phyloP scores from a whole-genome alignment of 202 grass and related monocot genomes.

The Brachypodium distachyon region DNA sequence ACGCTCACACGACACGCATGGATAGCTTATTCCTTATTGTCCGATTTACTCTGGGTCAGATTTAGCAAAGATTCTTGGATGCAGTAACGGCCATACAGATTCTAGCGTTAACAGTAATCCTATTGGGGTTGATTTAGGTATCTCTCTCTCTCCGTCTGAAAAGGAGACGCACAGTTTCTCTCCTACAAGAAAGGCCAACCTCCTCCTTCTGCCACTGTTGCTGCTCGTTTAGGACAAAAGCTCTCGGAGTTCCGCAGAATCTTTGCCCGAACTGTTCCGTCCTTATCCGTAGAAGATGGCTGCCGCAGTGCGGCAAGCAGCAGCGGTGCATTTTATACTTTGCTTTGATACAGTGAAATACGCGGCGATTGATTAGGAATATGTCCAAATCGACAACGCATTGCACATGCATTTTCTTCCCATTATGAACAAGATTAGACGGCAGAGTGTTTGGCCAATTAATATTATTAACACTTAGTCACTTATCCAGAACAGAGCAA shows the following conservation, averaged over 20 bases:
- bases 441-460: slow-evolving; percentile 8
- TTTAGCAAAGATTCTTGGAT: neutral
- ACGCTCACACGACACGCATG: neutral
- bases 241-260: neutral
- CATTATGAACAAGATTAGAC: neutral
- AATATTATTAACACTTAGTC: no score
- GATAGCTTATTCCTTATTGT: neutral
- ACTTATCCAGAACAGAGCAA: neutral
- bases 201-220: neutral
- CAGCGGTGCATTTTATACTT: neutral
- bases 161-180: neutral
- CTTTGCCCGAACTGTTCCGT: neutral
- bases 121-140: neutral
- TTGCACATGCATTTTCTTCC: neutral
- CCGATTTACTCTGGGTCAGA: neutral
- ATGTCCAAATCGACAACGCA: slow-evolving; percentile 10
- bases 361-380: neutral
- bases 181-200: neutral
- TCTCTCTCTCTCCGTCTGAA: neutral
- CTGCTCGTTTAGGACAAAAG: neutral
- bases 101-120: neutral
- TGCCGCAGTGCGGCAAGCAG: neutral
- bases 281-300: neutral
- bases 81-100: neutral
- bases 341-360: no score